Conservation (phyloP, 805 yeast genomes). For the Kurtzmaniella fragi region DNA sequence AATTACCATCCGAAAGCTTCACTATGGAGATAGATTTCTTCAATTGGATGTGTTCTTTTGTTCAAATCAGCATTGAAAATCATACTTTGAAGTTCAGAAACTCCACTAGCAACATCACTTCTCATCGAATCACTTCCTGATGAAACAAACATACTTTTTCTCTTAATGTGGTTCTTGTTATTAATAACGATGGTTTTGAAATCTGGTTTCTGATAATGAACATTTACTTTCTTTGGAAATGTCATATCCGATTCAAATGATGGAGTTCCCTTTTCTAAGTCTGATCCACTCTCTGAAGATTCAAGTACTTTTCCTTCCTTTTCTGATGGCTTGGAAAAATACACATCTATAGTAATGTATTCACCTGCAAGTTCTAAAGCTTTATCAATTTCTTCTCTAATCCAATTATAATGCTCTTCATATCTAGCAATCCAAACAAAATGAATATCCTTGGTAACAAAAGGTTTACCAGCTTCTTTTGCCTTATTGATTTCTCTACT, state of each 20-base stretch:
- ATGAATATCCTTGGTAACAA: slow-evolving; percentile 21
- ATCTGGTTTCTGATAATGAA: slow-evolving; percentile 17
- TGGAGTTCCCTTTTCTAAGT: slow-evolving; percentile 2
- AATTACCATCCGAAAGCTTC: slow-evolving; percentile 45
- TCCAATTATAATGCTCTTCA: slow-evolving; percentile 34
- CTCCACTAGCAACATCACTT: slow-evolving; percentile 30
- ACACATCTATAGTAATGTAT: slow-evolving; percentile 21
- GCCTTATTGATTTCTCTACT: slow-evolving; percentile 11
- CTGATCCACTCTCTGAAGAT: neutral
- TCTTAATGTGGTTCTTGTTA: slow-evolving; percentile 10
- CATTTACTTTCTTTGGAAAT: slow-evolving; percentile 5
- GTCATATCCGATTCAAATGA: neutral
- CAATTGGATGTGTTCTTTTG: slow-evolving; percentile 16
- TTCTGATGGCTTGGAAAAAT: slow-evolving; percentile 11
- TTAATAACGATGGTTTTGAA: slow-evolving; percentile 12
- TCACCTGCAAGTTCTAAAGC: slow-evolving; percentile 22
- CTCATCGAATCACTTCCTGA: slow-evolving; percentile 45
- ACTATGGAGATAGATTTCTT: slow-evolving; percentile 47
- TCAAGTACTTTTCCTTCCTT: neutral
- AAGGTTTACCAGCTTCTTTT: slow-evolving; percentile 7
- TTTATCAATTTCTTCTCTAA: slow-evolving; percentile 28
- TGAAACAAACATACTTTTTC: slow-evolving; percentile 37
- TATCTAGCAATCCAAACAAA: slow-evolving; percentile 43
- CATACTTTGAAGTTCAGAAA: slow-evolving; percentile 35
- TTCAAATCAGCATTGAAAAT: slow-evolving; percentile 24